Percentiles rank a stretch among this genome's conserved stretches.
phyloP scores from a whole-genome alignment of 1,139 yeast species.

The Saccharomyces hybrid region DNA sequence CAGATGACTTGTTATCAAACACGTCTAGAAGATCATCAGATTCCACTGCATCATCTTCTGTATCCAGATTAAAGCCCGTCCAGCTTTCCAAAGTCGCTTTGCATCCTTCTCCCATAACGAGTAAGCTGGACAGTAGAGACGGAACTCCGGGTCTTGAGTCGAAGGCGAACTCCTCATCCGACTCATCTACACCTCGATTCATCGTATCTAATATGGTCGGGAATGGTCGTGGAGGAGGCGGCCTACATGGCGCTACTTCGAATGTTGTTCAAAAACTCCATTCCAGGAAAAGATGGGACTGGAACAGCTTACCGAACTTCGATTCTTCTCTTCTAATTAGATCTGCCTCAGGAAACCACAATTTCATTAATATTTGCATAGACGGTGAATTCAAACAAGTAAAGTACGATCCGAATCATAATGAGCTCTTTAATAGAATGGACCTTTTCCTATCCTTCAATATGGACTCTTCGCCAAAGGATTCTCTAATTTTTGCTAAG shows the following conservation, averaged over 20 bases:
- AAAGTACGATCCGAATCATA: constrained; percentile 22
- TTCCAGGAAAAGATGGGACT: constrained; percentile 15
- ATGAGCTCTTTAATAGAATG: constrained; percentile 19
- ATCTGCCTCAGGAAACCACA: constrained; percentile 4
- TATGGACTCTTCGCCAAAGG: constrained; percentile 16
- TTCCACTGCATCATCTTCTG: neutral
- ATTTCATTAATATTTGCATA: constrained; percentile 8
- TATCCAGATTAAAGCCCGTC: neutral
- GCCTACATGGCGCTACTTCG: constrained; percentile 6
- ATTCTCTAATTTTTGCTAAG: constrained; percentile 16
- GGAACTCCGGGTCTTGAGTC: neutral
- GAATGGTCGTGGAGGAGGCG: neutral
- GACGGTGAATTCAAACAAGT: constrained; percentile 24
- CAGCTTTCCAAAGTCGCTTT: neutral
- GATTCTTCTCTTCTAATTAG: constrained; percentile 9
- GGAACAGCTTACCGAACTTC: constrained; percentile 18
- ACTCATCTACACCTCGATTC: neutral
- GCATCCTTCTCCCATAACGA: neutral
- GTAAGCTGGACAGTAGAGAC: neutral
- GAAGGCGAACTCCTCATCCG: neutral
- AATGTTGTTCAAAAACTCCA: constrained; percentile 13
- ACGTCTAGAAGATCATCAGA: neutral
- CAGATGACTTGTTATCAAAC: neutral
- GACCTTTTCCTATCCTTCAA: constrained; percentile 25
- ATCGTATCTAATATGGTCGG: neutral